These are phyloP conservation scores for Lobulomyces angularis DNA, from an alignment of 192 early-diverging fungal species.

Conservation along the genomic window DNA sequence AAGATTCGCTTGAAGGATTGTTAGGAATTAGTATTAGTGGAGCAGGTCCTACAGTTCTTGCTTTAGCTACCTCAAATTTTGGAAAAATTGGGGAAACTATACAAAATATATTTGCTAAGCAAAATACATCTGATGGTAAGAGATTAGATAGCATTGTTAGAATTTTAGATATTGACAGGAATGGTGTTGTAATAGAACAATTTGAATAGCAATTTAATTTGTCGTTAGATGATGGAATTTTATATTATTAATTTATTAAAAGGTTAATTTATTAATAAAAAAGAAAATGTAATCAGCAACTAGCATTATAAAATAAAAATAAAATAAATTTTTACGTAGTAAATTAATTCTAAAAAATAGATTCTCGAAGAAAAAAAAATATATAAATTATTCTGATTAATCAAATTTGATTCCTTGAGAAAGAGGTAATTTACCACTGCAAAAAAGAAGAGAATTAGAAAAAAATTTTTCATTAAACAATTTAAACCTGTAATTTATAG, in stretches of 20 bases:
- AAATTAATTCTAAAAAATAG: too few species aligned
- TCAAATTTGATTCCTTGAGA: constrained; percentile 96
- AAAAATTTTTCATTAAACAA: background rate
- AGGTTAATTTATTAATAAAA: too few species aligned
- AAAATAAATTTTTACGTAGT: too few species aligned
- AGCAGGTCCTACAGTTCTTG: constrained; percentile 92
- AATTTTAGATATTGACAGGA: constrained; percentile 22
- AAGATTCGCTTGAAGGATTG: constrained; percentile 64
- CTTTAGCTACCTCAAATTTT: constrained; percentile 72
- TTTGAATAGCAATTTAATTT: too few species aligned
- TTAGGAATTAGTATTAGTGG: constrained; percentile 89
- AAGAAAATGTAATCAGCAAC: too few species aligned
- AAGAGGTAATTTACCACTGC: constrained; percentile 65
- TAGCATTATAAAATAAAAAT: too few species aligned
- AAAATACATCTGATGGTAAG: constrained; percentile 33
- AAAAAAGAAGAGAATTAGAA: background rate
- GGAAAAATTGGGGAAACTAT: constrained; percentile 64
- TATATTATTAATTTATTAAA: too few species aligned
- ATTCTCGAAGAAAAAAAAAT: too few species aligned
- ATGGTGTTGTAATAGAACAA: constrained; percentile 7
- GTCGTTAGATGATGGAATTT: too few species aligned
- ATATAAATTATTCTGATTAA: too few species aligned
- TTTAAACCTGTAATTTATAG: constrained; percentile 11
- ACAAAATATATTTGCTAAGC: constrained; percentile 42
- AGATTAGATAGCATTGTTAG: constrained; percentile 37